Evolutionary conservation across 2,329 filamentous ascomycete genomes (phyloP), one percentile per base, ranked within the genome.

Genomic region (Rosellinia necatrix): DNA sequence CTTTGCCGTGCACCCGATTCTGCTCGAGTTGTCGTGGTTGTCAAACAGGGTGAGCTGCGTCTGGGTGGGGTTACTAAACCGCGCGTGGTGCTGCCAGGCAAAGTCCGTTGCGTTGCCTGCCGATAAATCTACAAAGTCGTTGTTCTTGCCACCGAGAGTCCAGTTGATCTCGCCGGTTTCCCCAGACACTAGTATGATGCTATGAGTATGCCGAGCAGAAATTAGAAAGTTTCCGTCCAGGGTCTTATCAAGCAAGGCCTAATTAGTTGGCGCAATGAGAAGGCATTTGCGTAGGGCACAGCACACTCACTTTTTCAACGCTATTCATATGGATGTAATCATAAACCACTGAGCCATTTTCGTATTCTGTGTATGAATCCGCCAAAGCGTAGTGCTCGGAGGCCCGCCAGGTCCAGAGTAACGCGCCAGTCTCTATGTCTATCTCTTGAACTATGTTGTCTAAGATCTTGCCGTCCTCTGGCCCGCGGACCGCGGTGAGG

Each of bases 21-120:
- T 75, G 2, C 82, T 77, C 7, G 85, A 72, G n/a, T 79, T 81
- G 38, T 77, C 72, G 41, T 72, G 72, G 61, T 75, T 74, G 43
- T 73, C 72, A 50, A 64, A 63, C 32, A 64, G 30, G 15, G 58
- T 63, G 10, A 64, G 48, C 21, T 58, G 58, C 3, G 48, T 59
- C 4, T 15, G 24, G 4, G 15, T 25, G 12, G 41, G 24, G 24
- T 56, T 22, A 6, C 4, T 19, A 42, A 66, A 57, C 6, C 60
- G 56, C 2, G 62, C 64, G 17, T 64, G 56, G 22, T 66, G 60
- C 41, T 66, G 59, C 58, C 61, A 62, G 21, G 44, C 53, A 10
- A 63, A 62, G 47, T 59, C 43, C 0, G 46, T 57, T 3, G 64
- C 60, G 1, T 38, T 29, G 2, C 57, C 59, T 2, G 47, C 44